These are phyloP conservation scores for Daphne laureola DNA, from an alignment of 441 rosid species.

Conservation along the genomic window DNA sequence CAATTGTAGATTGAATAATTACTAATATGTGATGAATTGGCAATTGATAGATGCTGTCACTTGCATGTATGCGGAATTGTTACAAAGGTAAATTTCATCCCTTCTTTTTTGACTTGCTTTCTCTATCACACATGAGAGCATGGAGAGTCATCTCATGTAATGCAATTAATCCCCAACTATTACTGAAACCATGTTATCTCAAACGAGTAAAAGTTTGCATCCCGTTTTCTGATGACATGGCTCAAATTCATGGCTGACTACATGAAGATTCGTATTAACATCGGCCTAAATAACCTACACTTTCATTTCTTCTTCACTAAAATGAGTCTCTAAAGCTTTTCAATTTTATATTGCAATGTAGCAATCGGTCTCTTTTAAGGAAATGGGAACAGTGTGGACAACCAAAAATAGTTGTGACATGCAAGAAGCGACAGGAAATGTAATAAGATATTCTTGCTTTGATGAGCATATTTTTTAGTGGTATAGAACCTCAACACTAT, in stretches of 20 bases:
- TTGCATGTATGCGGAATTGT: constrained; percentile 72
- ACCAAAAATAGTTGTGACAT: constrained; percentile 80
- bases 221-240: too few relatives aligned
- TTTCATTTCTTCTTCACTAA: background rate
- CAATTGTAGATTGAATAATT: too few relatives aligned
- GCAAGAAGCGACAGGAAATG: constrained; percentile 90
- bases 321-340: too few relatives aligned
- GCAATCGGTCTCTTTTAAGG: constrained; percentile 57
- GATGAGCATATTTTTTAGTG: background rate
- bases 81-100: constrained; percentile 50
- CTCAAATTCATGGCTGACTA: too few relatives aligned
- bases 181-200: too few relatives aligned
- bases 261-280: background rate
- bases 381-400: constrained; percentile 83
- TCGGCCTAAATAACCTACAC: background rate
- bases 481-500: background rate
- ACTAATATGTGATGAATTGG: too few relatives aligned
- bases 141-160: too few relatives aligned
- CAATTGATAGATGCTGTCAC: constrained; percentile 74
- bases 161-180: too few relatives aligned
- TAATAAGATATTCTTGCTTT: constrained; percentile 42
- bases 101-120: background rate
- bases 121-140: background rate
- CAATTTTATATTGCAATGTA: constrained; percentile 26
- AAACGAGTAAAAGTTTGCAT: too few relatives aligned